A percentile compares a stretch with the other conserved stretches of the same genome.
These are phyloP conservation scores for Wickerhamiella occidentalis DNA, from an alignment of 805 yeast genomes.

Conservation along the genomic window DNA sequence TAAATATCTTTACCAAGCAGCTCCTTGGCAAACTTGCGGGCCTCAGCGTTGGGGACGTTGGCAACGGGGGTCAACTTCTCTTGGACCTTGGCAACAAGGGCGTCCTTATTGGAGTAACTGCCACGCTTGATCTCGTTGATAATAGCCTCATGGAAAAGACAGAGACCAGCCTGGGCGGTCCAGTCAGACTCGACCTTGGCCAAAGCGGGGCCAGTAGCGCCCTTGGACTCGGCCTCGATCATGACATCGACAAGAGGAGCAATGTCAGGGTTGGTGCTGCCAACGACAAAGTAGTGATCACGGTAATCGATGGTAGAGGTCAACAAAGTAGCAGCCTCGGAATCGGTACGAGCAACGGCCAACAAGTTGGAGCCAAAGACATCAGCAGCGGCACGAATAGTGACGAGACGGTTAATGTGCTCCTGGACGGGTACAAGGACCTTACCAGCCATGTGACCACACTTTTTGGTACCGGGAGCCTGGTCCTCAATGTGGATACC, in stretches of 20 bases:
- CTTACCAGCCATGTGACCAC: conserved; percentile 99
- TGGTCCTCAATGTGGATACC: conserved; percentile 98
- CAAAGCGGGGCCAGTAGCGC: conserved; percentile 59
- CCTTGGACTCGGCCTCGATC: conserved; percentile 68
- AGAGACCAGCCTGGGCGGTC: conserved; percentile 70
- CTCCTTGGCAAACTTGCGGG: conserved; percentile 60
- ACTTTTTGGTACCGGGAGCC: conserved; percentile 97
- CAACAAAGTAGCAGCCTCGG: conserved; percentile 92
- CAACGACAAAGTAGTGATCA: conserved; percentile 86
- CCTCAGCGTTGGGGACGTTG: conserved; percentile 65
- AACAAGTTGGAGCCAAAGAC: conserved; percentile 77
- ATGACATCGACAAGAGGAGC: conserved; percentile 64
- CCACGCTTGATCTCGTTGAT: conserved; percentile 64
- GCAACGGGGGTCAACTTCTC: conserved; percentile 62
- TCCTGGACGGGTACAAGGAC: conserved; percentile 96
- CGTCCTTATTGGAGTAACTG: conserved; percentile 45
- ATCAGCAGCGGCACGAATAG: conserved; percentile 92
- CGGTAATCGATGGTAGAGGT: conserved; percentile 89
- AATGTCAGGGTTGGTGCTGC: conserved; percentile 75
- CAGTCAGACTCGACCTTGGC: conserved; percentile 69
- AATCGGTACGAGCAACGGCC: conserved; percentile 89
- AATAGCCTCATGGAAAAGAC: conserved; percentile 85
- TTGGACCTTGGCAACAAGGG: conserved; percentile 52
- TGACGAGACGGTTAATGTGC: conserved; percentile 87
- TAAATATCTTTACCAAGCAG: conserved; percentile 69